Conservation (phyloP, 176 grass and related monocot genomes). For the Musa acuminata region DNA sequence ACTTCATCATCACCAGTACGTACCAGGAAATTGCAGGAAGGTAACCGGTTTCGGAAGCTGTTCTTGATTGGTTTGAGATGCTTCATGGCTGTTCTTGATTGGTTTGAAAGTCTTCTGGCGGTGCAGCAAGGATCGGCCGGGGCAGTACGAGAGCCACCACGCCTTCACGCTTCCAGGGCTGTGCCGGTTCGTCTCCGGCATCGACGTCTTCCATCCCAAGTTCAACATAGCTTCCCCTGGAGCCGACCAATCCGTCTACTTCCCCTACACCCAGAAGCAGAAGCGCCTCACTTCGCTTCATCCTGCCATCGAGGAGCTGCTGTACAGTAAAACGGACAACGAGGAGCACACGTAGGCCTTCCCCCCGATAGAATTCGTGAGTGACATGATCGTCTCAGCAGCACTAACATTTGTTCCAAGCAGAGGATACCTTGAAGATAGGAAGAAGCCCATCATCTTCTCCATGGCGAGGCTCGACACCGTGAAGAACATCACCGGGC, state of each 20-base stretch:
- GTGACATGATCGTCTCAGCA: no score
- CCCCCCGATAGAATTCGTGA: no score
- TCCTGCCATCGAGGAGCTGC: constrained; percentile 72
- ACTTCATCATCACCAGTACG: constrained; percentile 95
- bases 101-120: not conserved
- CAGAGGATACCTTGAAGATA: constrained; percentile 73
- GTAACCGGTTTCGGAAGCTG: constrained; percentile 18
- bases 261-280: constrained; percentile 83
- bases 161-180: constrained; percentile 88
- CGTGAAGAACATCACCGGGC: constrained; percentile 87
- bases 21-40: constrained; percentile 98
- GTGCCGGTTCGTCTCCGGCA: constrained; percentile 71
- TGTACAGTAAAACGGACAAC: constrained; percentile 67
- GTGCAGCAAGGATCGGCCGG: constrained; percentile 81
- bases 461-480: constrained; percentile 93
- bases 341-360: constrained; percentile 66
- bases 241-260: constrained; percentile 89
- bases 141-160: constrained; percentile 82
- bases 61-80: constrained; percentile 6
- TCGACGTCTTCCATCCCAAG: constrained; percentile 88
- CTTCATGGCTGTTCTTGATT: constrained; percentile 1
- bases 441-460: constrained; percentile 80
- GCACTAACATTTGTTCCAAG: not conserved
- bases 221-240: constrained; percentile 94
- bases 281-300: constrained; percentile 60